Evolutionary conservation across 345 rosid genomes (phyloP).

Genomic region (Ceriops decandra): DNA sequence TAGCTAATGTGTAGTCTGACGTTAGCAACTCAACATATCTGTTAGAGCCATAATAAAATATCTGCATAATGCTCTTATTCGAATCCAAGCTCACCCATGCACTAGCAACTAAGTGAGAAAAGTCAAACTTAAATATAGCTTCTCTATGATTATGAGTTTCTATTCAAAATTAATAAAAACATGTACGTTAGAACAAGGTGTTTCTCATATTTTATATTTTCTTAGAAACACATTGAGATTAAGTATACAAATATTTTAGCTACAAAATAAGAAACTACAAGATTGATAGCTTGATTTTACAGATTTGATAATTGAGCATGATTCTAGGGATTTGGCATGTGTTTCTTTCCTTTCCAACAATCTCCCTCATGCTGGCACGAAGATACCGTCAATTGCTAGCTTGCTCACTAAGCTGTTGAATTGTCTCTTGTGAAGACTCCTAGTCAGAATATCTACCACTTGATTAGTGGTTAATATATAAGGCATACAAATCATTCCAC

Average conservation of each 20-base stretch:
- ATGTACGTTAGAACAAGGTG: no score
- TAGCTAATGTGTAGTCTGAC: conserved; percentile 2
- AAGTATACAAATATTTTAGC: no score
- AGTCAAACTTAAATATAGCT: neutral
- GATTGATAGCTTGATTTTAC: no score
- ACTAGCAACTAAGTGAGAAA: neutral
- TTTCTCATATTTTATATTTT: no score
- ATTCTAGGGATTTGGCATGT: no score
- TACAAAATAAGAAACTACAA: no score
- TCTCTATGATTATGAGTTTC: neutral
- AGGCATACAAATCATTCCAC: neutral
- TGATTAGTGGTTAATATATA: neutral
- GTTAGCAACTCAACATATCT: neutral
- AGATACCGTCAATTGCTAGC: neutral
- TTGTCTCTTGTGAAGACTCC: neutral
- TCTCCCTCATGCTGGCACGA: neutral
- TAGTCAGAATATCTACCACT: neutral
- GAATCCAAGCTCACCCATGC: neutral
- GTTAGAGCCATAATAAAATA: neutral
- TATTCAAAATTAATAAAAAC: neutral
- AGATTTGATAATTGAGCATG: no score
- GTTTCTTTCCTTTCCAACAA: neutral
- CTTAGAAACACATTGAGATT: no score
- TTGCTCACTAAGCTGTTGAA: neutral
- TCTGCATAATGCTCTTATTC: neutral